Evolutionary conservation across 768 basidiomycete species (phyloP).

Genomic region (Lactarius sanguifluus): DNA sequence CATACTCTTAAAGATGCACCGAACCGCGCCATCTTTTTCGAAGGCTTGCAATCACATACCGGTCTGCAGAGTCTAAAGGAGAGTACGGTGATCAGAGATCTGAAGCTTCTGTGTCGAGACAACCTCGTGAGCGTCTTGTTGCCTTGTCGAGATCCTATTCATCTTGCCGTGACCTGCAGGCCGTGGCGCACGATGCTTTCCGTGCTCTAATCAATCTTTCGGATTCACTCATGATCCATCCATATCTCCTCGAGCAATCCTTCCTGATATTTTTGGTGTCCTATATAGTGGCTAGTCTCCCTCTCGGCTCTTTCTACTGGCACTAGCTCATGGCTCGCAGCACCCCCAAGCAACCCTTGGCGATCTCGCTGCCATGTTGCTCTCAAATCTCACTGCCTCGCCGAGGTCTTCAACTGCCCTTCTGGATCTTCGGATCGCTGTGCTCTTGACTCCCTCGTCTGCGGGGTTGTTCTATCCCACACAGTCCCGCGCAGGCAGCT

Average conservation of each 20-base stretch:
- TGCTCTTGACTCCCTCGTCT: conserved; percentile 52
- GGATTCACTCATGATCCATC: conserved; percentile 69
- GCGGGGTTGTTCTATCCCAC: conserved; percentile 65
- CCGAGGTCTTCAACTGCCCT: conserved; percentile 63
- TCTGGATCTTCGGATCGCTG: conserved; percentile 61
- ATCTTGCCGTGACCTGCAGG: conserved; percentile 43
- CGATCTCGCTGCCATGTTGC: conserved; percentile 94
- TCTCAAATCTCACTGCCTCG: conserved; percentile 89
- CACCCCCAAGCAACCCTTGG: conserved; percentile 81
- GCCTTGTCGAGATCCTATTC: background rate
- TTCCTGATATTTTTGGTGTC: conserved; percentile 85
- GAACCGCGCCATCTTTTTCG: conserved; percentile 72
- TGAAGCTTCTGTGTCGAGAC: conserved; percentile 87
- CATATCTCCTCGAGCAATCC: conserved; percentile 62
- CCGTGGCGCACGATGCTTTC: conserved; percentile 92
- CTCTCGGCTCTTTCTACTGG: background rate
- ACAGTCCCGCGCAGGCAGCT: conserved; percentile 79
- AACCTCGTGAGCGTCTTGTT: conserved; percentile 58
- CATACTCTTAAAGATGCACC: conserved; percentile 74
- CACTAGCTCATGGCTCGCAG: conserved; percentile 22
- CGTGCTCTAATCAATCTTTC: conserved; percentile 92
- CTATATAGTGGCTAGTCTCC: conserved; percentile 78
- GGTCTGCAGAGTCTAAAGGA: conserved; percentile 62
- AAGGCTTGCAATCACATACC: conserved; percentile 50
- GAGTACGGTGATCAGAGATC: conserved; percentile 68